Evolutionary conservation across 176 grass and related monocot genomes (phyloP).

Genomic region (Hsuehochloa calcarea): DNA sequence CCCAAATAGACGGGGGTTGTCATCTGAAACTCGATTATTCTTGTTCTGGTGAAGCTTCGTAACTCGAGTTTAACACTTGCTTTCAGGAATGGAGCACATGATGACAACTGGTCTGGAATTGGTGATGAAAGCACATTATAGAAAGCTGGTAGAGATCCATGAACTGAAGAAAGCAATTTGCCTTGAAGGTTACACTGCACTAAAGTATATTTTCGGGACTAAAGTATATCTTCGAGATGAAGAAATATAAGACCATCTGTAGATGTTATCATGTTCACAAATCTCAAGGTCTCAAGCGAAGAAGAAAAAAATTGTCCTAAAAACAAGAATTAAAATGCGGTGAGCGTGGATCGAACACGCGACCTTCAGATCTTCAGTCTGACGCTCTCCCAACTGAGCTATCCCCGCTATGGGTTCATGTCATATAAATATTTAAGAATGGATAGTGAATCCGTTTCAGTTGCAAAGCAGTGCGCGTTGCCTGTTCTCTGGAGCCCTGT

Average conservation of each 20-base stretch:
- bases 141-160: neutral
- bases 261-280: neutral
- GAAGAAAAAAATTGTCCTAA: too few relatives aligned
- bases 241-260: neutral
- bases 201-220: neutral
- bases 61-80: neutral
- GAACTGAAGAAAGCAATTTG: neutral
- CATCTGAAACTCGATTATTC: neutral
- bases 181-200: neutral
- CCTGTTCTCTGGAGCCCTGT: neutral
- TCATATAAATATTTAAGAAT: neutral
- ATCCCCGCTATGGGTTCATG: neutral
- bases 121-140: neutral
- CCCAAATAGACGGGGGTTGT: neutral
- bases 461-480: neutral
- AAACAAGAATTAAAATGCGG: neutral
- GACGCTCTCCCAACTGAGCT: conserved; percentile 86
- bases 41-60: neutral
- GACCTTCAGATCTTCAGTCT: conserved; percentile 86
- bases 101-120: neutral
- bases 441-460: neutral
- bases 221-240: neutral
- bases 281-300: conserved; percentile 2
- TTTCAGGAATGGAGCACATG: neutral
- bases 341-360: conserved; percentile 71